A percentile compares a stretch with the other conserved stretches of the same genome.
Conservation (phyloP, 1,139 yeast species). For the Geotrichum europaeum region DNA sequence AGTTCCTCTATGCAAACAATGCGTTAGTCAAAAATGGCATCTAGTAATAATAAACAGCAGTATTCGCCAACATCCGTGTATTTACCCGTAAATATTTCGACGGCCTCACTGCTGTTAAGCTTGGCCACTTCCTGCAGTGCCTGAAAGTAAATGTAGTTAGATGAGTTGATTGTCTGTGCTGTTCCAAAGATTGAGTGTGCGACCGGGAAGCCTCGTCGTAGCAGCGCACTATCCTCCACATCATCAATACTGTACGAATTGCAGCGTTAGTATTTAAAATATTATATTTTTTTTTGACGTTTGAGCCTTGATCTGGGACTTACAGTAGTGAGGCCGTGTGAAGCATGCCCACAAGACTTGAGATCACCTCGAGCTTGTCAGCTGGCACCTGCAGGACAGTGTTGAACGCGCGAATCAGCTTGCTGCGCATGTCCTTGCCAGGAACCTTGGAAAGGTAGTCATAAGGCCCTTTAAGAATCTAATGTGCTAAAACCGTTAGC, state of each 20-base stretch:
- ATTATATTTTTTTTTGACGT: neutral
- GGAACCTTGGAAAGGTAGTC: slow-evolving; percentile 44
- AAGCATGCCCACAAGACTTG: slow-evolving; percentile 47
- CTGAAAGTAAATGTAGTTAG: slow-evolving; percentile 73
- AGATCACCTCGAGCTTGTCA: slow-evolving; percentile 35
- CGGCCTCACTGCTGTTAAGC: slow-evolving; percentile 25
- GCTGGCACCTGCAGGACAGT: slow-evolving; percentile 40
- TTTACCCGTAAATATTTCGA: slow-evolving; percentile 25
- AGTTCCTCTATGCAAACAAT: slow-evolving; percentile 58
- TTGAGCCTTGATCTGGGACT: slow-evolving; percentile 10
- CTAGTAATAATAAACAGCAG: neutral
- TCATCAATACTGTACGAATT: slow-evolving; percentile 54
- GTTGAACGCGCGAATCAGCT: slow-evolving; percentile 48
- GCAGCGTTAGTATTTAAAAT: neutral
- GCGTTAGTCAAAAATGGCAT: neutral
- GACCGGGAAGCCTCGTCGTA: slow-evolving; percentile 69
- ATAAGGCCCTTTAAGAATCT: slow-evolving; percentile 47
- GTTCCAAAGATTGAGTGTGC: slow-evolving; percentile 73
- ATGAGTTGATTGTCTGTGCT: slow-evolving; percentile 75
- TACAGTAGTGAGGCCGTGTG: slow-evolving; percentile 58
- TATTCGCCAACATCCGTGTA: neutral
- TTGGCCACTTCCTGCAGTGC: slow-evolving; percentile 51
- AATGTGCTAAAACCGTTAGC: neutral
- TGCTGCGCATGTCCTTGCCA: slow-evolving; percentile 53
- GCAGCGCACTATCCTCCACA: slow-evolving; percentile 68